A percentile compares a stretch with the other conserved stretches of the same genome.
Conservation (phyloP, 1,284 basidiomycete genomes). For the Mycena citricolor region DNA sequence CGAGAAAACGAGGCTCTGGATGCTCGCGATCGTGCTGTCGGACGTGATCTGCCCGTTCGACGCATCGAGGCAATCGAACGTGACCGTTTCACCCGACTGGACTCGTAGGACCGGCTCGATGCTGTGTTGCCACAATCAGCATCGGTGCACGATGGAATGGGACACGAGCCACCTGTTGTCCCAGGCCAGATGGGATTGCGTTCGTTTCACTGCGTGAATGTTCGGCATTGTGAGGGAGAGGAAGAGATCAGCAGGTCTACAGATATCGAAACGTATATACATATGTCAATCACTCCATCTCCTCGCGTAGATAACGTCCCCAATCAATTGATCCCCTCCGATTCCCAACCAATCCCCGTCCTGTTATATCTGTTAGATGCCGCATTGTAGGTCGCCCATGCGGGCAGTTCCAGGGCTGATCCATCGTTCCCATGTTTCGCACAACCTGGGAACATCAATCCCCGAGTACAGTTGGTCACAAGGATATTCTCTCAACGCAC, state of each 20-base stretch:
- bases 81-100: slow-evolving; percentile 52
- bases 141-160: neutral
- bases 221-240: slow-evolving; percentile 37
- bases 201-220: slow-evolving; percentile 51
- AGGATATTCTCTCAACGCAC: slow-evolving; percentile 53
- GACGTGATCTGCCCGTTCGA: slow-evolving; percentile 59
- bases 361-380: slow-evolving; percentile 58
- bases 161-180: slow-evolving; percentile 57
- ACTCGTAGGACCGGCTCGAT: slow-evolving; percentile 50
- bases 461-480: slow-evolving; percentile 8
- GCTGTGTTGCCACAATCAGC: slow-evolving; percentile 29
- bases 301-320: neutral
- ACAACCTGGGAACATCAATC: slow-evolving; percentile 60
- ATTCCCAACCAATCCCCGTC: slow-evolving; percentile 12
- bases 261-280: no score
- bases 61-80: slow-evolving; percentile 61
- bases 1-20: slow-evolving; percentile 44
- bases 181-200: slow-evolving; percentile 54
- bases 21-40: slow-evolving; percentile 37
- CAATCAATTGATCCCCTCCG: slow-evolving; percentile 16
- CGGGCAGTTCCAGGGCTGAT: slow-evolving; percentile 98
- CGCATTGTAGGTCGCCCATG: slow-evolving; percentile 97
- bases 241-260: neutral
- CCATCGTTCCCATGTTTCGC: slow-evolving; percentile 92
- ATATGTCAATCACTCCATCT: no score